phyloP scores from a whole-genome alignment of 2,329 filamentous ascomycete species.

The Exutisphaerella laricina region DNA sequence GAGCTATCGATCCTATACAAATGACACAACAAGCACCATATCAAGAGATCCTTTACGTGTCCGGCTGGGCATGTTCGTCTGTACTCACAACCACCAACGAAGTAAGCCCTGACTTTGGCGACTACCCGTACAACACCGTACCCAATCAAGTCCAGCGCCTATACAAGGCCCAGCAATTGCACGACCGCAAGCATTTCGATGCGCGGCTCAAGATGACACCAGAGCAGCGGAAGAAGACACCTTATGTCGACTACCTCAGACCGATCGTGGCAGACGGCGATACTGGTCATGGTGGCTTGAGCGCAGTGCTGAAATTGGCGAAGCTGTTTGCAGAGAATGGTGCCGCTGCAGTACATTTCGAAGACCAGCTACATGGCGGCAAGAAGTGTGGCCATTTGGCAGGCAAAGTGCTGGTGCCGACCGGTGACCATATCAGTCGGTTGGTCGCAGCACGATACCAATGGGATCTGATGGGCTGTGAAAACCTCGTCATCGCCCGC shows the following conservation, averaged over 20 bases:
- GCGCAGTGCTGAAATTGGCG: slow-evolving; percentile 88
- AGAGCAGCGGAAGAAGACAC: slow-evolving; percentile 66
- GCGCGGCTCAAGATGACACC: slow-evolving; percentile 68
- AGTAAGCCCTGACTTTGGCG: slow-evolving; percentile 94
- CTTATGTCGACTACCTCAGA: slow-evolving; percentile 86
- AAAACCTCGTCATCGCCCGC: slow-evolving; percentile 90
- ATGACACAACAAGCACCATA: slow-evolving; percentile 98
- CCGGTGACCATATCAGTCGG: slow-evolving; percentile 93
- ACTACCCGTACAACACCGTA: slow-evolving; percentile 98
- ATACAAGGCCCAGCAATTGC: slow-evolving; percentile 93
- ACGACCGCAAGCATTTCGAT: slow-evolving; percentile 95
- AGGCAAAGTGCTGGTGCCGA: slow-evolving; percentile 89
- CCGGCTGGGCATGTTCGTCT: slow-evolving; percentile 95
- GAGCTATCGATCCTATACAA: slow-evolving; percentile 96
- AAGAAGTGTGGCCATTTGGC: slow-evolving; percentile 98
- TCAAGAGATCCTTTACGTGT: slow-evolving; percentile 93
- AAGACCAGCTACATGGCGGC: slow-evolving; percentile 94
- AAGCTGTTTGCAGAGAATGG: slow-evolving; percentile 98
- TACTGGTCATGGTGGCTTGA: slow-evolving; percentile 86
- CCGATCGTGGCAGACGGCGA: slow-evolving; percentile 96
- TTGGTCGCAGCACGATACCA: slow-evolving; percentile 89
- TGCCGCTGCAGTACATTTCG: slow-evolving; percentile 92
- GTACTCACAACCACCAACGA: slow-evolving; percentile 92
- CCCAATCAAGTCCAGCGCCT: slow-evolving; percentile 96
- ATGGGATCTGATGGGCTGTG: slow-evolving; percentile 95